Percentiles rank a stretch among this genome's conserved stretches.
Conservation (phyloP, 2,329 filamentous ascomycete genomes). For the Phaeosphaeriaceae sp. region DNA sequence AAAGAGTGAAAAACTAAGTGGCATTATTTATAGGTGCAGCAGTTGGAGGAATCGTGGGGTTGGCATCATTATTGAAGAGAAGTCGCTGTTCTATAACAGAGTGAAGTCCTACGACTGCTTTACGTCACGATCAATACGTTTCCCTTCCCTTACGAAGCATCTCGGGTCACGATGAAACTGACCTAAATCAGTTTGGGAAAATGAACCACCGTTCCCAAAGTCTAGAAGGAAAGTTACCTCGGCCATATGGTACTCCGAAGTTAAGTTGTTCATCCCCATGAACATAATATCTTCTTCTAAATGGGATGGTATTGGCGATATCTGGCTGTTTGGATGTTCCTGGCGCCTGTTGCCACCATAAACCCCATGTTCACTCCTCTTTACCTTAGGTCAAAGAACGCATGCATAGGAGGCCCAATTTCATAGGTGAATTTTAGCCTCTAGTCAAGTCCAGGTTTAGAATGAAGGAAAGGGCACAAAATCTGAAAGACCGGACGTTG, state of each 20-base stretch:
- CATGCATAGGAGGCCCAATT: background rate
- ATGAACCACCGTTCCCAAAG: no score
- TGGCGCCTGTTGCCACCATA: background rate
- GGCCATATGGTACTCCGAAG: no score
- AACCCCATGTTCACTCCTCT: background rate
- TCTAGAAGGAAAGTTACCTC: no score
- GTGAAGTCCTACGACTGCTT: no score
- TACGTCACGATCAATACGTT: background rate
- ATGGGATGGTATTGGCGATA: no score
- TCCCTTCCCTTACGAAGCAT: background rate
- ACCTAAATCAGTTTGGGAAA: no score
- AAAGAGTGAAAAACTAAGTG: no score
- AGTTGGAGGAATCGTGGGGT: constrained; percentile 47
- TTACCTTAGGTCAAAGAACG: constrained; percentile 3
- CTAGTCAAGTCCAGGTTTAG: background rate
- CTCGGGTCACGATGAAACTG: no score
- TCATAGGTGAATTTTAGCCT: background rate
- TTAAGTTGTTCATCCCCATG: no score
- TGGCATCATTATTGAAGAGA: constrained; percentile 24
- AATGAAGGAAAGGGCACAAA: background rate
- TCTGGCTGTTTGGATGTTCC: no score
- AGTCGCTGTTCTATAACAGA: background rate
- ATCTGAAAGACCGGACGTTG: background rate
- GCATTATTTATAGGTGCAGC: constrained; percentile 18
- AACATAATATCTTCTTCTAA: no score